Evolutionary conservation across 352 stramenopile species (phyloP), one percentile per base, ranked within the genome.

Genomic region (Blastocystis sp.): DNA sequence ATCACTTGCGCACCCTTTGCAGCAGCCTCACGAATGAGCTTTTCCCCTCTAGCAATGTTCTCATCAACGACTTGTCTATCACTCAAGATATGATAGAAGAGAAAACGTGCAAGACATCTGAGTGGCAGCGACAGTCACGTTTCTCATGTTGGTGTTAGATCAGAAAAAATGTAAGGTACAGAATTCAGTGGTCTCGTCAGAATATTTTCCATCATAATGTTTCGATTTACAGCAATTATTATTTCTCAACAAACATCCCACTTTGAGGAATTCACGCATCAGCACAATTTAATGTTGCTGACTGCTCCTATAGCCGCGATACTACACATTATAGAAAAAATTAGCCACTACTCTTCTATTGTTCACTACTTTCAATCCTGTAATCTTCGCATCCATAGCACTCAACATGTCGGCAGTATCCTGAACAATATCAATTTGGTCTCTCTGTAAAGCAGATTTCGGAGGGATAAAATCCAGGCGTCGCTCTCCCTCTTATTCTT

Each of bases 401-500:
- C 98, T 96, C 41, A 99, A 92, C 92, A 99, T 94, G 91, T 98
- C 96, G 92, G 97, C 95, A 76, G 97, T 99, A 93, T 99, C 97
- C 90, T 94, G 94, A 93, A 99, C 97, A 92, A 99, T 98, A 91
- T 97, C 93, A 91, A 99, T 96, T 91, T 92, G 94, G 79, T 96
- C 94, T 90, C 93, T 95, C 91, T 96, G 94, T 91, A 97, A 96
- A 91, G 94, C 95, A 92, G 94, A 97, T 50, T 99, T 96, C 91
- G 99, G 96, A 56, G 97, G 97, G 6, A 99, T 97, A 93, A 98
- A 99, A 94, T 99, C 97, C 94, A 99, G 95, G 91, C 97, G 95
- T 65, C 97, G 94, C 93, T 99, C 97, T 90, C 97, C 95, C 94
- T 99, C 97, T 93, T 99, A 97, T 93, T 99, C 97, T 94, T 99